These are phyloP conservation scores for Eustoma russellianum DNA, from an alignment of 257 asterid species.

Conservation along the genomic window DNA sequence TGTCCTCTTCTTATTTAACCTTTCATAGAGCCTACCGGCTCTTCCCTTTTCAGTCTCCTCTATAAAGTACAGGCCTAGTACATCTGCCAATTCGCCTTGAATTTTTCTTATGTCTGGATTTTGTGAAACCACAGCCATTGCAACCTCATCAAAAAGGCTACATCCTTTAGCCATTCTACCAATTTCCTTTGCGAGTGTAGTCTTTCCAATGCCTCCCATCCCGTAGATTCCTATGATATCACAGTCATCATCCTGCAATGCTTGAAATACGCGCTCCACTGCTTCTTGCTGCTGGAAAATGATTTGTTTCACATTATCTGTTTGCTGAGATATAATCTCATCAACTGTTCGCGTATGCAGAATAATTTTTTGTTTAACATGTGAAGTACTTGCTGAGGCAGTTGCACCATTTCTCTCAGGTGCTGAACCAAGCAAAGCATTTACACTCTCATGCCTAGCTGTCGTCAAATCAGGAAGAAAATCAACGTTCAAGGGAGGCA, in stretches of 20 bases:
- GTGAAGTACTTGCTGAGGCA: neutral
- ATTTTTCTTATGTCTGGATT: conserved; percentile 3
- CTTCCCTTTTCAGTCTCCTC: conserved; percentile 4
- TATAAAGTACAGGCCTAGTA: neutral
- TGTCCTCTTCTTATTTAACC: conserved; percentile 6
- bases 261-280: neutral
- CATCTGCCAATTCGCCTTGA: conserved; percentile 5
- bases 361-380: neutral
- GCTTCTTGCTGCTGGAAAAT: conserved; percentile 5
- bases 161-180: neutral
- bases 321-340: conserved; percentile 1
- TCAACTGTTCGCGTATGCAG: neutral
- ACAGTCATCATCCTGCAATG: conserved; percentile 6
- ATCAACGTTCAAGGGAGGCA: conserved; percentile 5
- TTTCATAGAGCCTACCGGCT: conserved; percentile 1
- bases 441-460: neutral
- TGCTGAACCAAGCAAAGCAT: neutral
- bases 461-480: neutral
- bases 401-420: neutral
- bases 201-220: conserved; percentile 6
- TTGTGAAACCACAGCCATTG: conserved; percentile 6
- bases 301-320: neutral
- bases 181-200: conserved; percentile 8
- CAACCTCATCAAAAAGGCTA: conserved; percentile 6
- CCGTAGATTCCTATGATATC: conserved; percentile 6